A percentile compares a stretch with the other conserved stretches of the same genome.
Conservation (phyloP, 495 filamentous ascomycete species). For the Xylaria palmicola region DNA sequence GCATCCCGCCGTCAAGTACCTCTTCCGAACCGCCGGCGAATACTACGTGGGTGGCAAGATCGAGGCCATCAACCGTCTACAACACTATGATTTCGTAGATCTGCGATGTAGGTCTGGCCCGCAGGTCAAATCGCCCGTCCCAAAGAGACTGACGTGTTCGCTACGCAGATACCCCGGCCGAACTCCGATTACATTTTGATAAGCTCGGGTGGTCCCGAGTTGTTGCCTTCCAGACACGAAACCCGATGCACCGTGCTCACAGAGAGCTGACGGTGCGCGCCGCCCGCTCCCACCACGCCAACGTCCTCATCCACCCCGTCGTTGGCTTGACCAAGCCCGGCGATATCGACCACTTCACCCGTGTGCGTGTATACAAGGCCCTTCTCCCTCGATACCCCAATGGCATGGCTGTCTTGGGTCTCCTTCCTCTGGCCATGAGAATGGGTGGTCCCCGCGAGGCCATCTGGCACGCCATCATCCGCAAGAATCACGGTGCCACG, state of each 20-base stretch:
- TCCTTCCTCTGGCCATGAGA: conserved; percentile 94
- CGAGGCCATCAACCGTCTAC: conserved; percentile 87
- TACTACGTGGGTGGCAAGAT: conserved; percentile 95
- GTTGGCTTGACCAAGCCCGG: conserved; percentile 98
- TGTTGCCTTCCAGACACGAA: conserved; percentile 97
- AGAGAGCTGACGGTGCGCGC: conserved; percentile 96
- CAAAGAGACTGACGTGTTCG: conserved; percentile 15
- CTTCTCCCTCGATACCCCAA: conserved; percentile 97
- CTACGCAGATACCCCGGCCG: conserved; percentile 78
- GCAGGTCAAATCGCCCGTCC: not conserved
- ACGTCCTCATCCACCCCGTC: conserved; percentile 98
- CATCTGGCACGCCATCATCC: conserved; percentile 99
- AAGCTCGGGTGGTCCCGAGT: conserved; percentile 97
- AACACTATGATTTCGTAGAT: conserved; percentile 98
- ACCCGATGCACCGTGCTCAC: conserved; percentile 99
- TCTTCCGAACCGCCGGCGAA: conserved; percentile 74
- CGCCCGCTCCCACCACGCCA: conserved; percentile 90
- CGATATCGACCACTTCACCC: conserved; percentile 99
- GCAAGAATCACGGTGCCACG: conserved; percentile 98
- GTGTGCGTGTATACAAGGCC: conserved; percentile 96
- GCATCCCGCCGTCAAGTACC: conserved; percentile 91
- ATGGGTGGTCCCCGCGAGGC: conserved; percentile 99
- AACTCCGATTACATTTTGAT: conserved; percentile 94
- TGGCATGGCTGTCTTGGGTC: conserved; percentile 96
- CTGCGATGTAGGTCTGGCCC: conserved; percentile 70